These are phyloP conservation scores for Jackrogersella multiformis DNA, from an alignment of 495 filamentous ascomycete species.

Conservation along the genomic window DNA sequence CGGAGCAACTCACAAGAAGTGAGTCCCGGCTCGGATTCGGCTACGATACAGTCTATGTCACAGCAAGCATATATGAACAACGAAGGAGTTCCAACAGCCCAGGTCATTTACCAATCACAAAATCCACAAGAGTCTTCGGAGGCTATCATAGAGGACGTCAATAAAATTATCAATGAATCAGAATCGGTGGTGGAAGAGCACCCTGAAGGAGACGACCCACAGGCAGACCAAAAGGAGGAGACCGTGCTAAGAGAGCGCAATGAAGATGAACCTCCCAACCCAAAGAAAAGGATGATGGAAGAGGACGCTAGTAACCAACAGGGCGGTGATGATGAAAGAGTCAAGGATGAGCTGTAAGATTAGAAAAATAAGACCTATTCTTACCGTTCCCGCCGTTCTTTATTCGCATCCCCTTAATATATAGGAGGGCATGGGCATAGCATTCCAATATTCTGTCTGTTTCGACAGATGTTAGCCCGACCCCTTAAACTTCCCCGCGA, in stretches of 20 bases:
- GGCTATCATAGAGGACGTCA: constrained; percentile 59
- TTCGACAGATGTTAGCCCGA: constrained; percentile 32
- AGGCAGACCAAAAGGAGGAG: constrained; percentile 48
- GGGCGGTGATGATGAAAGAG: constrained; percentile 38
- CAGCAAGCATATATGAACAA: constrained; percentile 53
- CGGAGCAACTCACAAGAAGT: constrained; percentile 50
- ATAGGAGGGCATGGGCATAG: background rate
- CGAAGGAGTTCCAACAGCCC: constrained; percentile 58
- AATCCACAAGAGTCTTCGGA: constrained; percentile 41
- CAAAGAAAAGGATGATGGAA: constrained; percentile 89
- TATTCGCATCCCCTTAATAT: constrained; percentile 12
- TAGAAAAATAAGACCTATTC: constrained; percentile 20
- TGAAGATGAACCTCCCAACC: constrained; percentile 64
- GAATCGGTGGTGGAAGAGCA: constrained; percentile 45
- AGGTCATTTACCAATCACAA: constrained; percentile 38
- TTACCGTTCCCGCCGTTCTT: constrained; percentile 11
- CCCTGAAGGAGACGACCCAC: constrained; percentile 25
- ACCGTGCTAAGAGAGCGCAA: constrained; percentile 57
- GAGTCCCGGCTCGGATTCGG: constrained; percentile 45
- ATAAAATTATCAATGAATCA: constrained; percentile 52
- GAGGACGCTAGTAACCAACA: constrained; percentile 52
- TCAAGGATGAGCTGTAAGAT: constrained; percentile 55
- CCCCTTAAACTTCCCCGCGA: constrained; percentile 6
- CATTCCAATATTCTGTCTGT: constrained; percentile 30
- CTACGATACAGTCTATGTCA: constrained; percentile 30